Percentiles rank a stretch among this genome's conserved stretches.
phyloP scores from a whole-genome alignment of 176 grass and related monocot species.

The Calamus simplicifolius region DNA sequence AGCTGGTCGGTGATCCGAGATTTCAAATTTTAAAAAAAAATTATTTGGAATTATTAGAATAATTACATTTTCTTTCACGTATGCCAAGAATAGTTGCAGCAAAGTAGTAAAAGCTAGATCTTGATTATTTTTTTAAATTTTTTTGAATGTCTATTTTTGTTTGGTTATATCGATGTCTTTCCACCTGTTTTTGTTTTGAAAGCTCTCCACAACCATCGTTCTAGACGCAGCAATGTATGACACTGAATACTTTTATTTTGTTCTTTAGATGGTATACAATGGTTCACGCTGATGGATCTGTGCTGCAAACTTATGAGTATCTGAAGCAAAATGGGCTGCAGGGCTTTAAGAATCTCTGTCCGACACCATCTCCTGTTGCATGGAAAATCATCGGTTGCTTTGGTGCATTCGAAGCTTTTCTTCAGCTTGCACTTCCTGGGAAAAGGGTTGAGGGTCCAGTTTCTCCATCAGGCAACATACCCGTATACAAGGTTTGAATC shows the following conservation, averaged over 20 bases:
- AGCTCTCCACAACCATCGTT: too few relatives aligned
- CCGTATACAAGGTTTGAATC: conserved; percentile 81
- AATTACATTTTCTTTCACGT: too few relatives aligned
- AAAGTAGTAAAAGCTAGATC: too few relatives aligned
- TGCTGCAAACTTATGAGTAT: conserved; percentile 60
- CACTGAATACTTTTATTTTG: not conserved
- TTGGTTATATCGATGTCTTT: too few relatives aligned
- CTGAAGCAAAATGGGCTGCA: conserved; percentile 55
- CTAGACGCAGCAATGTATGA: too few relatives aligned
- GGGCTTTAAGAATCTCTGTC: conserved; percentile 72
- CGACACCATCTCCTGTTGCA: conserved; percentile 51
- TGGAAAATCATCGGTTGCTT: conserved; percentile 96
- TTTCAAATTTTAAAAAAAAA: too few relatives aligned
- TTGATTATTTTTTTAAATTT: too few relatives aligned
- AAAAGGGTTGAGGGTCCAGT: conserved; percentile 77
- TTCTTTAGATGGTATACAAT: conserved; percentile 87
- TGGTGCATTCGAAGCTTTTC: conserved; percentile 75
- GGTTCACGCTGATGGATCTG: conserved; percentile 88
- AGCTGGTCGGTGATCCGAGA: too few relatives aligned
- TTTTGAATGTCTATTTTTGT: too few relatives aligned
- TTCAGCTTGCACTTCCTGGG: conserved; percentile 89
- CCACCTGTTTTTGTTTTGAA: too few relatives aligned
- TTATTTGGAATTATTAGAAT: too few relatives aligned
- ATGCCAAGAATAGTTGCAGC: too few relatives aligned
- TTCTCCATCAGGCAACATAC: conserved; percentile 63